phyloP scores from a whole-genome alignment of 2,329 filamentous ascomycete species.

The Fusarium robinianum region DNA sequence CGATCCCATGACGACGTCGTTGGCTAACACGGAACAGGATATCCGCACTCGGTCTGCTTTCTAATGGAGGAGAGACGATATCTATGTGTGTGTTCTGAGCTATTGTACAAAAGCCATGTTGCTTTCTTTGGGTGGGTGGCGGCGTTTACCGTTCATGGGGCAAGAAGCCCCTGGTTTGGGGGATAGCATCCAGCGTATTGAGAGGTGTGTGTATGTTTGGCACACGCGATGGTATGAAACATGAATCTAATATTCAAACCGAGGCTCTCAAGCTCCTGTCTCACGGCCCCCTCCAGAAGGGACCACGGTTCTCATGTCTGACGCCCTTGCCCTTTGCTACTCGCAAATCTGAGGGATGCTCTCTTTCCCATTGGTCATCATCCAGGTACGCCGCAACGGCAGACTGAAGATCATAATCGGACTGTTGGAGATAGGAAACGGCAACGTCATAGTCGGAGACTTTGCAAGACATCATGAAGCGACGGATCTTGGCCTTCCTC shows the following conservation, averaged over 20 bases:
- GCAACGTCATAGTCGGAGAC: conserved; percentile 78
- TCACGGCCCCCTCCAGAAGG: conserved; percentile 42
- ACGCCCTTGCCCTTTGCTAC: conserved; percentile 31
- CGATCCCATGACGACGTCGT: background rate
- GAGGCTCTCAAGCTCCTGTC: conserved; percentile 15
- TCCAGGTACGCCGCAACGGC: conserved; percentile 68
- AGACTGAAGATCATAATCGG: conserved; percentile 65
- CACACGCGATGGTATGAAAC: conserved; percentile 34
- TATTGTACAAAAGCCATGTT: conserved; percentile 37
- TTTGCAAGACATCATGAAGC: conserved; percentile 81
- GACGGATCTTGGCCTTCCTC: conserved; percentile 70
- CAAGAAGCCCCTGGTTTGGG: conserved; percentile 32
- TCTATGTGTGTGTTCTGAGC: conserved; percentile 32
- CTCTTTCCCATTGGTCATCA: conserved; percentile 76
- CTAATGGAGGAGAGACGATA: conserved; percentile 41
- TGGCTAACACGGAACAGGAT: conserved; percentile 48
- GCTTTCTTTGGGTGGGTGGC: conserved; percentile 29
- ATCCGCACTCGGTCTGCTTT: conserved; percentile 64
- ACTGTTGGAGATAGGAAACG: conserved; percentile 73
- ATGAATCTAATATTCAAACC: conserved; percentile 38
- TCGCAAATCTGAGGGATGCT: conserved; percentile 54
- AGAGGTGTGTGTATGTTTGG: conserved; percentile 28
- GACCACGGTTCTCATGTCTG: conserved; percentile 39
- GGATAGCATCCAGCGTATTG: conserved; percentile 34
- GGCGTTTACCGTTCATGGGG: conserved; percentile 40